phyloP scores from a whole-genome alignment of 805 yeast genomes.

The Myxozyma lipomycoides region DNA sequence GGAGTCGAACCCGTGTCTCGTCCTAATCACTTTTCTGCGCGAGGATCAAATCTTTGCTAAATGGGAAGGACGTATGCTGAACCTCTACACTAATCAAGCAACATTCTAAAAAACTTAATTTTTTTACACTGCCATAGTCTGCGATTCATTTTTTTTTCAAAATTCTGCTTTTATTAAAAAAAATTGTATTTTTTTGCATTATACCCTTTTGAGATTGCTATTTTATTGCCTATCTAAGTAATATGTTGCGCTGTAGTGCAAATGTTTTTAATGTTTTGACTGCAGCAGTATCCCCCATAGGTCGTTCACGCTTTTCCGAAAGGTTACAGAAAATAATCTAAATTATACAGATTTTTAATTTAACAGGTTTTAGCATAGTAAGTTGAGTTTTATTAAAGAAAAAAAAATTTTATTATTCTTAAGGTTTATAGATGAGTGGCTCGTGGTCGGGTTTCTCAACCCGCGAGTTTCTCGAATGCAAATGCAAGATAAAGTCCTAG shows the following conservation, averaged over 20 bases:
- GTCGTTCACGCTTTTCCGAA: background rate
- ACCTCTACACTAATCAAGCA: conserved; percentile 2
- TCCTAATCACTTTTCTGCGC: too few relatives aligned
- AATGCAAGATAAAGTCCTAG: conserved; percentile 30
- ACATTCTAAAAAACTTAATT: background rate
- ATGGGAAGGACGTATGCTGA: conserved; percentile 1
- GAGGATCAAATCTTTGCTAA: too few relatives aligned
- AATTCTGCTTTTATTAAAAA: too few relatives aligned
- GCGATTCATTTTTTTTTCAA: too few relatives aligned
- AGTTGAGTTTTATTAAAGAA: background rate
- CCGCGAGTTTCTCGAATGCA: conserved; percentile 27
- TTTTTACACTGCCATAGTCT: background rate
- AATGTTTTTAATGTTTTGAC: too few relatives aligned
- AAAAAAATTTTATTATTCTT: too few relatives aligned
- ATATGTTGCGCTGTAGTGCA: too few relatives aligned
- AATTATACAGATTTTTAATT: background rate
- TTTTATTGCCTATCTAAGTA: too few relatives aligned
- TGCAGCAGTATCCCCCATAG: too few relatives aligned
- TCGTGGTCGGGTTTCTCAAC: conserved; percentile 3
- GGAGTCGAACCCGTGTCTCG: conserved; percentile 2
- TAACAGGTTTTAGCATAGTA: too few relatives aligned
- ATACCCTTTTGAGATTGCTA: too few relatives aligned
- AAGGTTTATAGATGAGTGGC: background rate
- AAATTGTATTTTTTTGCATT: background rate
- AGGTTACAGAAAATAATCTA: background rate